These are phyloP conservation scores for Exophiala mesophila DNA, from an alignment of 2,329 filamentous ascomycete genomes.

Conservation along the genomic window DNA sequence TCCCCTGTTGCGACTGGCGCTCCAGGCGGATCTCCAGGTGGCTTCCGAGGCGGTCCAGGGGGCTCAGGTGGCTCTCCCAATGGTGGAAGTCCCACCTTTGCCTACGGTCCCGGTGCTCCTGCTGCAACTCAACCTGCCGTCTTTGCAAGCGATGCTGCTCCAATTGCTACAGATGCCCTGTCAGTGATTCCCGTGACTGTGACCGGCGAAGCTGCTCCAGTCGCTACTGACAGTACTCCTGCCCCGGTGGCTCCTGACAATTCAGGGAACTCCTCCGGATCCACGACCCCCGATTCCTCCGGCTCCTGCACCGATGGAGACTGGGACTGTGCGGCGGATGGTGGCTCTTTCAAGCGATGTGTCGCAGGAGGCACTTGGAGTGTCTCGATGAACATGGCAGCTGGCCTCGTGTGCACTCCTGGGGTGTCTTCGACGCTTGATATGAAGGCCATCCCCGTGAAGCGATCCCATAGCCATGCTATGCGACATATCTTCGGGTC, in stretches of 20 bases:
- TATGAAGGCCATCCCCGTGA: not conserved
- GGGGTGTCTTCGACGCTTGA: conserved; percentile 25
- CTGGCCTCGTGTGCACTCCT: conserved; percentile 49
- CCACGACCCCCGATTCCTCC: conserved; percentile 34
- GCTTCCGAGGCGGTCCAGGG: conserved; percentile 11
- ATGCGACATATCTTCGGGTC: not conserved
- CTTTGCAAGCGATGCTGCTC: conserved; percentile 14
- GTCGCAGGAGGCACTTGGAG: conserved; percentile 44
- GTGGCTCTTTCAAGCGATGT: conserved; percentile 57
- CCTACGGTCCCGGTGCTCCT: not conserved
- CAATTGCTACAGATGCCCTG: conserved; percentile 1
- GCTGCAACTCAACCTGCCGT: conserved; percentile 5
- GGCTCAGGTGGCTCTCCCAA: conserved; percentile 13
- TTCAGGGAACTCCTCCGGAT: conserved; percentile 3
- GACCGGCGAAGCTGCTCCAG: conserved; percentile 4
- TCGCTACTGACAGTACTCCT: conserved; percentile 1
- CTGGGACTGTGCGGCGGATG: conserved; percentile 54
- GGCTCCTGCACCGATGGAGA: conserved; percentile 47
- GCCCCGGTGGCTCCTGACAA: conserved; percentile 23
- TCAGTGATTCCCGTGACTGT: conserved; percentile 11
- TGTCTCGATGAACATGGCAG: conserved; percentile 44
- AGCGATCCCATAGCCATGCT: not conserved
- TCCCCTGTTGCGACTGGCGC: conserved; percentile 5
- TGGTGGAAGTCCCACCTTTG: conserved; percentile 3
- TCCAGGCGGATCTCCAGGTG: conserved; percentile 1